phyloP scores from a whole-genome alignment of 805 yeast genomes.

The Wickerhamomyces ciferrii region DNA sequence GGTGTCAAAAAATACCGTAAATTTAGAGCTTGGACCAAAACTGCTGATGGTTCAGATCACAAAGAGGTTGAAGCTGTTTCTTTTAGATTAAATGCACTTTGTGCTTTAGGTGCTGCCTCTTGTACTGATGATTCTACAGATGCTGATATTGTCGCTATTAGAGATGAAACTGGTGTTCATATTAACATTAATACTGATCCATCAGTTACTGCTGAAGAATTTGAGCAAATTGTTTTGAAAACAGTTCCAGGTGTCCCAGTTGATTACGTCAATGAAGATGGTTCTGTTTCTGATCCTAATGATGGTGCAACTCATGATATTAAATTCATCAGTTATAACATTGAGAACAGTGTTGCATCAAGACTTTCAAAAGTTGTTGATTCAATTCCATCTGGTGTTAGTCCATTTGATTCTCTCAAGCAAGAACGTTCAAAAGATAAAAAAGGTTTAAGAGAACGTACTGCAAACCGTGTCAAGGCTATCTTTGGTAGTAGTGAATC shows the following conservation, averaged over 20 bases:
- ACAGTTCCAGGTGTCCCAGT: background rate
- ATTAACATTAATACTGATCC: background rate
- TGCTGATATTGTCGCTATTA: background rate
- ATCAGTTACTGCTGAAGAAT: background rate
- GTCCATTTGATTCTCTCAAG: background rate
- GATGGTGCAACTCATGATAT: background rate
- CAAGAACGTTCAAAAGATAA: background rate
- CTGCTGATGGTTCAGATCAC: background rate
- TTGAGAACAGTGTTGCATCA: background rate
- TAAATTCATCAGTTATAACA: background rate
- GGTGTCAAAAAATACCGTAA: background rate
- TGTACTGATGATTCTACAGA: background rate
- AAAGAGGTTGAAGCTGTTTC: background rate
- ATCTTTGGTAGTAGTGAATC: background rate
- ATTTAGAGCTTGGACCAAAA: background rate
- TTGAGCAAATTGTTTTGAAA: background rate
- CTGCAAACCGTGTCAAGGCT: background rate
- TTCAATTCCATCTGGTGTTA: no score
- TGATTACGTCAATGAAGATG: background rate
- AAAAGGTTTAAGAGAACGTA: background rate
- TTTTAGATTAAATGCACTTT: background rate
- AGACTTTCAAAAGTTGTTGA: background rate
- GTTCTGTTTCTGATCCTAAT: background rate
- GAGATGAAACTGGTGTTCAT: background rate
- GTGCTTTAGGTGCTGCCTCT: background rate